These are phyloP conservation scores for Truncatella angustata DNA, from an alignment of 2,329 filamentous ascomycete species.

Conservation along the genomic window DNA sequence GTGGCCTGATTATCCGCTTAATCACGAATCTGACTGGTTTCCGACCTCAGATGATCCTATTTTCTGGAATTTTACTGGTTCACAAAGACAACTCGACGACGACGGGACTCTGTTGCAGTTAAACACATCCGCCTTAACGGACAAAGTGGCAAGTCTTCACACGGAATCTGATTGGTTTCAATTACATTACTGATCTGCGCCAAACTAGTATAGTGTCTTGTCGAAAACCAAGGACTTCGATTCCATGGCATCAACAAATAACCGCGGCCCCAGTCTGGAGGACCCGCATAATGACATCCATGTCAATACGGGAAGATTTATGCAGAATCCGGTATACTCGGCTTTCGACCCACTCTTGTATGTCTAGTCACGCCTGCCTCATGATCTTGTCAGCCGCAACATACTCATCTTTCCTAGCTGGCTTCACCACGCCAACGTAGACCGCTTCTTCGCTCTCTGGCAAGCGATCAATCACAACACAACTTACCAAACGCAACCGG, in stretches of 20 bases:
- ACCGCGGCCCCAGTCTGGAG: conserved; percentile 39
- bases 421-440: conserved; percentile 57
- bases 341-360: conserved; percentile 48
- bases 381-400: background rate
- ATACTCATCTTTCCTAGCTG: conserved; percentile 29
- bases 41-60: conserved; percentile 29
- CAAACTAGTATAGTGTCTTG: conserved; percentile 40
- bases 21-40: conserved; percentile 30
- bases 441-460: conserved; percentile 56
- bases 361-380: conserved; percentile 14
- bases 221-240: conserved; percentile 34
- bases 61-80: conserved; percentile 31
- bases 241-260: conserved; percentile 38
- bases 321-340: conserved; percentile 33
- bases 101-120: conserved; percentile 27
- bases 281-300: conserved; percentile 43
- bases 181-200: background rate
- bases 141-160: conserved; percentile 36
- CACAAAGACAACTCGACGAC: conserved; percentile 35
- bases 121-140: conserved; percentile 31
- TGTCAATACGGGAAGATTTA: conserved; percentile 33
- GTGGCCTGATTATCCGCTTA: conserved; percentile 41
- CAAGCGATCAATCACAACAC: conserved; percentile 36
- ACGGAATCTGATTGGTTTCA: conserved; percentile 7
- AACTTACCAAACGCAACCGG: conserved; percentile 26